A percentile compares a stretch with the other conserved stretches of the same genome.
phyloP scores from a whole-genome alignment of 2,329 filamentous ascomycete genomes.

The Ophiostoma sp. region DNA sequence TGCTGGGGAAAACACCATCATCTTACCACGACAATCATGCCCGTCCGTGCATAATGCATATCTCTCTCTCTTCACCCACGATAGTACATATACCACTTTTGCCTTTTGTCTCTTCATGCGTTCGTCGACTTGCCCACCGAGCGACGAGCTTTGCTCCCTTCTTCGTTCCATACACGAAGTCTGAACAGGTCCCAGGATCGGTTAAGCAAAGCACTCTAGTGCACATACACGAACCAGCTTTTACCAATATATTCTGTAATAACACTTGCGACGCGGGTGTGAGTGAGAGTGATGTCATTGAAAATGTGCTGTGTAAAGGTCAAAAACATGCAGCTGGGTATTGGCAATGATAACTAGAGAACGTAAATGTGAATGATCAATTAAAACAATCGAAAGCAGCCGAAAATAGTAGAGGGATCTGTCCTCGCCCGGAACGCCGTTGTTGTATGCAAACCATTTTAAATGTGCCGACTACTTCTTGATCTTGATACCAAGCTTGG shows the following conservation, averaged over 20 bases:
- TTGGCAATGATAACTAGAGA: too few relatives aligned
- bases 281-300: too few relatives aligned
- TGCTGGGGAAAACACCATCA: too few relatives aligned
- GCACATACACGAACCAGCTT: neutral
- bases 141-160: neutral
- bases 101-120: neutral
- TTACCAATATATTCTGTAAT: neutral
- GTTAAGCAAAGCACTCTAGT: neutral
- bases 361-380: too few relatives aligned
- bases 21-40: neutral
- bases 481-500: constrained; percentile 80
- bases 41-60: too few relatives aligned
- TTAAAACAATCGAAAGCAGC: neutral
- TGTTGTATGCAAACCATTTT: neutral
- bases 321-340: too few relatives aligned
- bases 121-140: too few relatives aligned
- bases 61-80: neutral
- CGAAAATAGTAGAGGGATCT: neutral
- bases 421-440: neutral
- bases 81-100: constrained; percentile 1
- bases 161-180: neutral
- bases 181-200: neutral
- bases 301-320: too few relatives aligned
- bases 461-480: constrained; percentile 49
- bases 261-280: neutral